A percentile compares a stretch with the other conserved stretches of the same genome.
phyloP scores from a whole-genome alignment of 139 green algal species.

The Coelastrella sp. region DNA sequence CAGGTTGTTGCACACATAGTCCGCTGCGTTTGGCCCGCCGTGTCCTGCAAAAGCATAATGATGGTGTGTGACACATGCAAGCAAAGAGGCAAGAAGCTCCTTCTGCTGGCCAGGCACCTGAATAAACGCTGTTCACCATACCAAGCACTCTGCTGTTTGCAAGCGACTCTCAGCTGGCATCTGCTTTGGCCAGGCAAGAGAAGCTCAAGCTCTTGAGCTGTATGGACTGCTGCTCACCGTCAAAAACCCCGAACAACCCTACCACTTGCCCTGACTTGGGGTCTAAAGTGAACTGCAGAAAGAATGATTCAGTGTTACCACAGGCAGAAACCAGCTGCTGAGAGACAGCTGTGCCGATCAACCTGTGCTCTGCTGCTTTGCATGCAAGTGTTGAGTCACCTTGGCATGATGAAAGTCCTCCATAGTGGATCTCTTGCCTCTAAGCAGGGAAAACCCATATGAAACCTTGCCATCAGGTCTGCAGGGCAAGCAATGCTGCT shows the following conservation, averaged over 20 bases:
- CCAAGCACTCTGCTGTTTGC: too few species aligned
- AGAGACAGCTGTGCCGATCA: too few species aligned
- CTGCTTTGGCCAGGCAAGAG: too few species aligned
- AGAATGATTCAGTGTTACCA: neutral
- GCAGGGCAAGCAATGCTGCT: slow-evolving; percentile 5
- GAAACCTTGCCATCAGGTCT: slow-evolving; percentile 80
- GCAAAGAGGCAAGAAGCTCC: neutral
- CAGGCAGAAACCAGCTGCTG: too few species aligned
- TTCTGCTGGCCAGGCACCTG: neutral
- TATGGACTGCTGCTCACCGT: slow-evolving; percentile 74
- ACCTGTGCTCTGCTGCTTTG: neutral
- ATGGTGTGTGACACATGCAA: neutral
- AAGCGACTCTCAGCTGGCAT: too few species aligned
- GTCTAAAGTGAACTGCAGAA: slow-evolving; percentile 70
- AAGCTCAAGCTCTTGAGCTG: too few species aligned
- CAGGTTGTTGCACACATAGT: slow-evolving; percentile 88
- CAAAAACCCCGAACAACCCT: slow-evolving; percentile 95
- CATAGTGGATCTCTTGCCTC: slow-evolving; percentile 85
- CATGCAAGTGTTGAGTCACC: slow-evolving; percentile 41
- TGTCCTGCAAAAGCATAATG: slow-evolving; percentile 77
- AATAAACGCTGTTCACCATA: too few species aligned
- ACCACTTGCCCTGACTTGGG: slow-evolving; percentile 63
- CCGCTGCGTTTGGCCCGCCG: slow-evolving; percentile 87
- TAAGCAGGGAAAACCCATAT: slow-evolving; percentile 80
- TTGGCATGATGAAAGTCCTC: slow-evolving; percentile 85